Evolutionary conservation across 495 filamentous ascomycete genomes (phyloP).

Genomic region (Neurospora sp.): DNA sequence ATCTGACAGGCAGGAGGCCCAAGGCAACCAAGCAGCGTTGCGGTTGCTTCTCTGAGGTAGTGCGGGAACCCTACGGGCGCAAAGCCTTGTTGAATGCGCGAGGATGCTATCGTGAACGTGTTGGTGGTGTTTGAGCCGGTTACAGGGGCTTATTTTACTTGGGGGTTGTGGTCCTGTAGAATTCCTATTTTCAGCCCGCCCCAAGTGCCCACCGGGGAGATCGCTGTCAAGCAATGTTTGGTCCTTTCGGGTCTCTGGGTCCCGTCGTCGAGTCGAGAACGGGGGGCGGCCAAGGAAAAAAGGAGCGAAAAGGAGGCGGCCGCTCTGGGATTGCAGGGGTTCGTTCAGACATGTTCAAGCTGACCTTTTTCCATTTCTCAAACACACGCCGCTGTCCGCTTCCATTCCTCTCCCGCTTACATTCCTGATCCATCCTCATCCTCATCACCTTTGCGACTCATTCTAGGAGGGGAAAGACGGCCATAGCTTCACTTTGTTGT

Average conservation of each 20-base stretch:
- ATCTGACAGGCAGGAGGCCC: background rate
- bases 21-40: background rate
- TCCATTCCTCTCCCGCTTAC: background rate
- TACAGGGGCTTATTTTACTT: background rate
- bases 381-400: background rate
- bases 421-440: background rate
- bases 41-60: background rate
- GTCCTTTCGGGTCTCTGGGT: background rate
- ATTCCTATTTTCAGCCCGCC: background rate
- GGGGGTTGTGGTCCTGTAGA: background rate
- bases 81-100: background rate
- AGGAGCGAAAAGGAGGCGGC: background rate
- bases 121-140: background rate
- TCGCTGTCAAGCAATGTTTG: background rate
- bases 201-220: background rate
- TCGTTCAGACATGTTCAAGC: background rate
- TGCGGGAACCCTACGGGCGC: background rate
- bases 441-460: background rate
- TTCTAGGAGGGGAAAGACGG: background rate
- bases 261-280: background rate
- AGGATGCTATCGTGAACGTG: background rate
- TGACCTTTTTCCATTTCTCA: background rate
- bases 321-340: background rate
- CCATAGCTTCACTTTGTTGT: background rate
- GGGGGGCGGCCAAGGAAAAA: background rate